A percentile compares a stretch with the other conserved stretches of the same genome.
These are phyloP conservation scores for Neofusicoccum umdonicola DNA, from an alignment of 2,329 filamentous ascomycete genomes.

Conservation along the genomic window DNA sequence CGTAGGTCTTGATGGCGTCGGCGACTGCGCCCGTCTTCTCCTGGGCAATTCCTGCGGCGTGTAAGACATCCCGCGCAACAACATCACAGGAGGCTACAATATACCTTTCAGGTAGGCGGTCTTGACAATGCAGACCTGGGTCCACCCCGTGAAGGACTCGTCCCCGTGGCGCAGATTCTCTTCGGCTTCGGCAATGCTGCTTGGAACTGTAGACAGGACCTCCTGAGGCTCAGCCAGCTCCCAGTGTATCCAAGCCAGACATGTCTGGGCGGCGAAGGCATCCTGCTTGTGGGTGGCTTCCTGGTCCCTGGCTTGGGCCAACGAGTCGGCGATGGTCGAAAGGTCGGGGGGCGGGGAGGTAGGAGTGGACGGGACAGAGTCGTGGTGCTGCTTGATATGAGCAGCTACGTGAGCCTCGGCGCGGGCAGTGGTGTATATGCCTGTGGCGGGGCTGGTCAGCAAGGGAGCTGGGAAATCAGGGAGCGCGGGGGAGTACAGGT, in stretches of 20 bases:
- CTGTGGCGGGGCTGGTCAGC: slow-evolving; percentile 24
- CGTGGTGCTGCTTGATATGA: slow-evolving; percentile 41
- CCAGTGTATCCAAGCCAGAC: slow-evolving; percentile 83
- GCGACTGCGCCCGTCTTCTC: slow-evolving; percentile 39
- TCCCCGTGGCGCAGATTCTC: slow-evolving; percentile 22
- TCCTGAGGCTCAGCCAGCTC: slow-evolving; percentile 66
- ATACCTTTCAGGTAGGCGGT: slow-evolving; percentile 74
- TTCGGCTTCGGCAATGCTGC: slow-evolving; percentile 49
- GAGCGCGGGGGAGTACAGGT: slow-evolving; percentile 62
- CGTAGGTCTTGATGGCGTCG: slow-evolving; percentile 67
- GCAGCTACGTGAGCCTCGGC: slow-evolving; percentile 47
- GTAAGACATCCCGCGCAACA: neutral
- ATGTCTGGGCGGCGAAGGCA: slow-evolving; percentile 74
- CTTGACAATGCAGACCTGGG: slow-evolving; percentile 77
- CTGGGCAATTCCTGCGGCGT: slow-evolving; percentile 44
- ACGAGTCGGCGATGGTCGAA: slow-evolving; percentile 18
- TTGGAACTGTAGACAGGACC: slow-evolving; percentile 62
- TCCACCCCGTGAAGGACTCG: slow-evolving; percentile 66
- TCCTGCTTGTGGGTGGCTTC: slow-evolving; percentile 51
- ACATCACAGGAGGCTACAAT: slow-evolving; percentile 23
- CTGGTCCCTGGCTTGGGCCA: slow-evolving; percentile 24
- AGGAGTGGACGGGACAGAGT: slow-evolving; percentile 40
- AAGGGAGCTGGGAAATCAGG: slow-evolving; percentile 14
- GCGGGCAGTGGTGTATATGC: slow-evolving; percentile 47
- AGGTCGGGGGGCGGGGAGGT: slow-evolving; percentile 3